Evolutionary conservation across 805 yeast species (phyloP).

Genomic region (Starmerella potacharoeniae): DNA sequence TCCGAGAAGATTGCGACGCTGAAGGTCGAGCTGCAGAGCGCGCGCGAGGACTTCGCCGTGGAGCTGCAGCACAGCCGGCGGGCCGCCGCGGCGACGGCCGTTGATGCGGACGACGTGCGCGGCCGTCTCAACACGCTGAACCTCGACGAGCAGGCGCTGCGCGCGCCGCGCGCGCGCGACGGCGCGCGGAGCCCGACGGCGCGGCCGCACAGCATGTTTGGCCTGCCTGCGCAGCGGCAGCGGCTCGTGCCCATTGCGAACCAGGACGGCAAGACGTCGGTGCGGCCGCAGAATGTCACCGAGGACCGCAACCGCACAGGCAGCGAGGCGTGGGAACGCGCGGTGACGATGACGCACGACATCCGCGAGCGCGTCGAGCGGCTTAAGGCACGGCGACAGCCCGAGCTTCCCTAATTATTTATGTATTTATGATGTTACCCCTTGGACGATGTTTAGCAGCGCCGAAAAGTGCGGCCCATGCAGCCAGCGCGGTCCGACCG

Average conservation of each 20-base stretch:
- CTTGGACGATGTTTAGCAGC: no score
- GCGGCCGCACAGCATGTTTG: neutral
- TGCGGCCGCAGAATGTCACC: neutral
- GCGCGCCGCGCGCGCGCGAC: neutral
- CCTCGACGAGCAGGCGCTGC: constrained; percentile 3
- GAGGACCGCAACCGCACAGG: neutral
- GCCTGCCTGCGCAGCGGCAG: neutral
- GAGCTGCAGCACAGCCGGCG: constrained; percentile 3
- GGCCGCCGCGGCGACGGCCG: neutral
- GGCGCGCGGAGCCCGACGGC: neutral
- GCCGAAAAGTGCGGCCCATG: no score
- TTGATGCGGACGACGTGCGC: constrained; percentile 4
- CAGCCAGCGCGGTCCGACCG: no score
- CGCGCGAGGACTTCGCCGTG: constrained; percentile 8
- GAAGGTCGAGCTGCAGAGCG: constrained; percentile 6
- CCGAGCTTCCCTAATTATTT: neutral
- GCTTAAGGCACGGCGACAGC: constrained; percentile 9
- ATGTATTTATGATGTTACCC: neutral
- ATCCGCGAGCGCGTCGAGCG: constrained; percentile 14
- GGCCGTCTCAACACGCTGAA: constrained; percentile 11
- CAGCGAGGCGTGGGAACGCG: constrained; percentile 14
- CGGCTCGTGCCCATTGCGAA: constrained; percentile 1
- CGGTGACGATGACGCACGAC: constrained; percentile 15
- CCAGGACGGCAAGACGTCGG: neutral
- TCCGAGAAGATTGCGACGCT: constrained; percentile 7